These are phyloP conservation scores for Candida tallmaniae DNA, from an alignment of 805 yeast species.

Conservation along the genomic window DNA sequence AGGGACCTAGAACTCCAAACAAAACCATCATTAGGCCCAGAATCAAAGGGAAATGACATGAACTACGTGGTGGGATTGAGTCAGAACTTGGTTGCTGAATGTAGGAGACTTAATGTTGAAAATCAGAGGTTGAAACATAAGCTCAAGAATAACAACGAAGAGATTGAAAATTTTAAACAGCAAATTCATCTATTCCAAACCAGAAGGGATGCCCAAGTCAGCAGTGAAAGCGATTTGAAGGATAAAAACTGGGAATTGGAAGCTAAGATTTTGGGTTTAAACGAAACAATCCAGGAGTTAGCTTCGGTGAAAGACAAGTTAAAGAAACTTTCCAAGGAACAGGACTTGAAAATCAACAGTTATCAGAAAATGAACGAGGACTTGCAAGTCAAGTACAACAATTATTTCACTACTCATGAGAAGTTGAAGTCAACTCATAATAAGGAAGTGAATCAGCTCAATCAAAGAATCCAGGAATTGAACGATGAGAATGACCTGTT, in stretches of 20 bases:
- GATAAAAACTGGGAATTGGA: constrained; percentile 68
- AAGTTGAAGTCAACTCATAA: constrained; percentile 31
- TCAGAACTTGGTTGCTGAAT: constrained; percentile 66
- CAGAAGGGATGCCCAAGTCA: constrained; percentile 29
- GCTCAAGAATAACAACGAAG: constrained; percentile 40
- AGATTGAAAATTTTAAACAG: constrained; percentile 34
- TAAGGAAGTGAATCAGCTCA: constrained; percentile 45
- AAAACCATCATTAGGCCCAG: constrained; percentile 36
- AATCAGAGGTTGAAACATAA: constrained; percentile 44
- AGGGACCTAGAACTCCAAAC: constrained; percentile 12
- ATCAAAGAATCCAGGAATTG: constrained; percentile 49
- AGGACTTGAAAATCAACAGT: constrained; percentile 20
- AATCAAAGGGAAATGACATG: constrained; percentile 55
- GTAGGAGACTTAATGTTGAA: constrained; percentile 66
- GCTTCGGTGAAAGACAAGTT: constrained; percentile 38
- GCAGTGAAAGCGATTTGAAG: constrained; percentile 45
- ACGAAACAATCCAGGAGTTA: constrained; percentile 39
- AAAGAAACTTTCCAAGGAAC: constrained; percentile 27
- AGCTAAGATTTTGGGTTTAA: constrained; percentile 41
- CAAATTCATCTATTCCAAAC: constrained; percentile 31
- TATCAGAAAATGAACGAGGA: constrained; percentile 48
- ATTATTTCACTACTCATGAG: constrained; percentile 36
- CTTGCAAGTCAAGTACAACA: constrained; percentile 34
- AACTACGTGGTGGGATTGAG: constrained; percentile 70
- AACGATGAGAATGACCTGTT: constrained; percentile 68